phyloP scores from a whole-genome alignment of 2,329 filamentous ascomycete species.

The Gliomastix tumulicola region DNA sequence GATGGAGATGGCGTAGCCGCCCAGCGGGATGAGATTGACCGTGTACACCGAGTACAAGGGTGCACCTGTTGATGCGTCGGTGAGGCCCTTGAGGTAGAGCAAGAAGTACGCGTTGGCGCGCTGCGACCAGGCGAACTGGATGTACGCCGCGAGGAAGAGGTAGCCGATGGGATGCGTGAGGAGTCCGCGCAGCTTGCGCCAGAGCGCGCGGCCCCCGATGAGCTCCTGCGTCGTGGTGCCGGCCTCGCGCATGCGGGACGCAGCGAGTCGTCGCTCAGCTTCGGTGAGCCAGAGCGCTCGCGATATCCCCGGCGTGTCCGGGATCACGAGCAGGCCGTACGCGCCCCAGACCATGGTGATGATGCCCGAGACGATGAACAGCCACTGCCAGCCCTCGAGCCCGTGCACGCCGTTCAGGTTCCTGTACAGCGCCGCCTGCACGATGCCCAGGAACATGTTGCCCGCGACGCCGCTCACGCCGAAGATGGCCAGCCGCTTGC shows the following conservation, averaged over 20 bases:
- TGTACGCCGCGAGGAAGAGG: slow-evolving; percentile 19
- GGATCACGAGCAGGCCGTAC: slow-evolving; percentile 28
- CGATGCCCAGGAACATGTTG: slow-evolving; percentile 33
- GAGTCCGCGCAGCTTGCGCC: slow-evolving; percentile 15
- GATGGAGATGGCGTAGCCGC: slow-evolving; percentile 24
- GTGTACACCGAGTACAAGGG: slow-evolving; percentile 20
- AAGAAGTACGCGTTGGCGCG: slow-evolving; percentile 24
- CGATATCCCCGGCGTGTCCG: slow-evolving; percentile 19
- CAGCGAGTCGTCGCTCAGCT: slow-evolving; percentile 15
- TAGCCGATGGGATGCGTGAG: slow-evolving; percentile 20
- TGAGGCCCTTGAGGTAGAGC: slow-evolving; percentile 18
- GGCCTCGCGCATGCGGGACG: slow-evolving; percentile 15
- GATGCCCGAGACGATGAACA: slow-evolving; percentile 35
- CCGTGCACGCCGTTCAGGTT: slow-evolving; percentile 31
- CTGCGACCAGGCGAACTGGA: slow-evolving; percentile 18
- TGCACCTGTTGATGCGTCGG: slow-evolving; percentile 13
- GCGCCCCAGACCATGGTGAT: slow-evolving; percentile 30
- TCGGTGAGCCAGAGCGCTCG: slow-evolving; percentile 19
- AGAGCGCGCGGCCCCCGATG: slow-evolving; percentile 13
- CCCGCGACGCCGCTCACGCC: slow-evolving; percentile 34
- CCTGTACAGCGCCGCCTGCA: slow-evolving; percentile 32
- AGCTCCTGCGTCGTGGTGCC: slow-evolving; percentile 18
- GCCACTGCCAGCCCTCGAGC: slow-evolving; percentile 36
- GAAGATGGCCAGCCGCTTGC: slow-evolving; percentile 32
- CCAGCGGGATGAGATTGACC: slow-evolving; percentile 20